Evolutionary conservation across 805 yeast species (phyloP).

Genomic region (Saturnispora galanensis): DNA sequence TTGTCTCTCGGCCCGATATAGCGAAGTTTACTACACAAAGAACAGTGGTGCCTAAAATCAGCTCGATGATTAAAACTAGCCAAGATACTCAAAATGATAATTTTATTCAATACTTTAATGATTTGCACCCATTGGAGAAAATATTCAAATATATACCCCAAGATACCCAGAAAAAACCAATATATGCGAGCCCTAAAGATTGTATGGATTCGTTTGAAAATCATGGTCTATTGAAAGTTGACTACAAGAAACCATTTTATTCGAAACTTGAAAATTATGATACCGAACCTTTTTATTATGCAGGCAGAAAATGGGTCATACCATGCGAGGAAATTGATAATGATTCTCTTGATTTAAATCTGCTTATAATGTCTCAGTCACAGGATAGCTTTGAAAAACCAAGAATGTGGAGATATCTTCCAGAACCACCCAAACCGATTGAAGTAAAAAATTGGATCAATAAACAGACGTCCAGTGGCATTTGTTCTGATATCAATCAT

Average conservation of each 20-base stretch:
- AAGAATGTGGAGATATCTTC: slow-evolving; percentile 11
- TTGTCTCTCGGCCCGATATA: not conserved
- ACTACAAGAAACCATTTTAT: slow-evolving; percentile 57
- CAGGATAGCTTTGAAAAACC: not conserved
- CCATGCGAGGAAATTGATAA: slow-evolving; percentile 28
- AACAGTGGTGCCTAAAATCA: not conserved
- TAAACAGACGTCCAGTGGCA: not conserved
- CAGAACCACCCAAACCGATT: slow-evolving; percentile 37
- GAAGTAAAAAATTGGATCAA: slow-evolving; percentile 30
- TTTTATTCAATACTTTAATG: slow-evolving; percentile 1
- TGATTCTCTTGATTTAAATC: slow-evolving; percentile 1
- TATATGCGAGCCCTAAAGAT: slow-evolving; percentile 8
- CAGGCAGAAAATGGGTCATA: slow-evolving; percentile 52
- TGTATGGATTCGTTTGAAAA: slow-evolving; percentile 29
- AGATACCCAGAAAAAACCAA: slow-evolving; percentile 12
- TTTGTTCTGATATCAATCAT: not conserved
- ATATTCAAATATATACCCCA: not conserved
- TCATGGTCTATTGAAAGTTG: slow-evolving; percentile 38
- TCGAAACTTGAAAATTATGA: slow-evolving; percentile 44
- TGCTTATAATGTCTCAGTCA: not conserved
- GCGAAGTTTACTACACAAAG: slow-evolving; percentile 3
- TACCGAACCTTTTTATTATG: slow-evolving; percentile 46
- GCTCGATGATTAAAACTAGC: not conserved
- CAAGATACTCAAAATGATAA: not conserved
- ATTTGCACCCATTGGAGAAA: not conserved